Evolutionary conservation across 331 rosid species (phyloP).

Genomic region (Quercus lobata): DNA sequence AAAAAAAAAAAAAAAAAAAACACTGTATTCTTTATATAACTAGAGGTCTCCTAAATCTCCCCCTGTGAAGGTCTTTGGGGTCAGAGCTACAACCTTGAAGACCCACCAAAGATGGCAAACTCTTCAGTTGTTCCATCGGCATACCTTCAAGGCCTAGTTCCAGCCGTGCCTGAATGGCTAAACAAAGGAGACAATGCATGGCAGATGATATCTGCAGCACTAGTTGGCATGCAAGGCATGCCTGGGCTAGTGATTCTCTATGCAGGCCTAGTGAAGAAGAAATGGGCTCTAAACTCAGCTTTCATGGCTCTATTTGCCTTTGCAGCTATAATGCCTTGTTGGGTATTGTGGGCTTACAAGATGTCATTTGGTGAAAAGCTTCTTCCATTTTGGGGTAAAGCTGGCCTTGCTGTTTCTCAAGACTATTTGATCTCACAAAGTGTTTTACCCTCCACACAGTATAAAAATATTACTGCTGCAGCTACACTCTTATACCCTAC

Average conservation of each 20-base stretch:
- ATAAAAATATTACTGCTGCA: neutral
- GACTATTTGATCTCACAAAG: neutral
- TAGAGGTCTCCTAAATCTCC: neutral
- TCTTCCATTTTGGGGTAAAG: conserved; percentile 17
- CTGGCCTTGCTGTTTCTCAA: conserved; percentile 16
- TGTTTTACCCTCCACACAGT: neutral
- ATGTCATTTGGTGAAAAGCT: conserved; percentile 16
- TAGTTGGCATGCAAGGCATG: conserved; percentile 14
- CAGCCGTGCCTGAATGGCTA: conserved; percentile 2
- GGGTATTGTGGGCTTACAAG: conserved; percentile 18
- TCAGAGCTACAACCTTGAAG: neutral
- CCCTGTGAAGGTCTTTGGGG: neutral
- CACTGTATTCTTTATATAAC: neutral
- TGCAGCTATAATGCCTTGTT: conserved; percentile 17
- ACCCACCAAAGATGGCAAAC: neutral
- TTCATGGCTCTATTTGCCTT: conserved; percentile 17
- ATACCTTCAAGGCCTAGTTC: neutral
- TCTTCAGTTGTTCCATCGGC: conserved; percentile 5
- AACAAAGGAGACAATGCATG: conserved; percentile 18
- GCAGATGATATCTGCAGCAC: conserved; percentile 15
- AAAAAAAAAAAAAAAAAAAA: no score
- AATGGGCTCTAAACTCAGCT: conserved; percentile 15
- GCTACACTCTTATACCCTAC: neutral
- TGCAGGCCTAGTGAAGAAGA: conserved; percentile 17
- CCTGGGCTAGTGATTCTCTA: conserved; percentile 16